Base-by-base conservation (phyloP, 2,329 filamentous ascomycete genomes). In the Phialemonium atrogriseum region DNA sequence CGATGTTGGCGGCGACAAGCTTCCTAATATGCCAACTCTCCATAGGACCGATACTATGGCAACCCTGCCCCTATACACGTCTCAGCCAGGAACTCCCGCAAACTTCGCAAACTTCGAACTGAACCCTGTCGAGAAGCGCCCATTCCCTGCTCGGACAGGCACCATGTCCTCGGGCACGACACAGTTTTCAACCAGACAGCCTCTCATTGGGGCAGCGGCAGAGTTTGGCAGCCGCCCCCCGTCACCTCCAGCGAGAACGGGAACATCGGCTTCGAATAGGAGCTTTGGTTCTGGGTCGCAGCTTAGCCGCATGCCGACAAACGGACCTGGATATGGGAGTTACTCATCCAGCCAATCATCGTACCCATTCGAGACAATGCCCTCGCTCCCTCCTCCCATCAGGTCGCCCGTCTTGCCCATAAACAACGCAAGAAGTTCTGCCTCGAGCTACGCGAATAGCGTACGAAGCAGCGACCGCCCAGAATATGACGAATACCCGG, bases 1-100 rank as follows among this genome's bases (percentile, higher is more conserved):
- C 32, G 60, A 69, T 30, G 37, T 67, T 20, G 58, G 58, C 43
- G 67, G 56, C 30, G 67, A 77, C 40, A 68, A 66, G 44, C 62
- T 73, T 37, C 68, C 70, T 30, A 55, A 55, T 29, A 77, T 75
- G 70, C 75, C 75, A n/a, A 60, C 62, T 45, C 47, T 80, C 11
- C 65, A 63, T 34, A 68, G 77, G 38, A 72, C 64, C 38, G 74
- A 80, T 20, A 81, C 77, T 2, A 68, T 69, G 46, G 49, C 65
- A 1, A 80, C 78, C 0, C 57, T 84, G 6, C 77, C 80, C 1
- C 51, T 64, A 4, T 84, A 84, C 50, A 62, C 63, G 3, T 79
- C 78, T 7, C 68, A 69, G 32, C 71, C 73, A 12, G 66, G 59
- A 32, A 77, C 73, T 2, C 67, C 70, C 4, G 61, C 59, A 12